Evolutionary conservation across 176 grass and related monocot genomes (phyloP), one percentile per base, ranked within the genome.

Genomic region (Ananas comosus): DNA sequence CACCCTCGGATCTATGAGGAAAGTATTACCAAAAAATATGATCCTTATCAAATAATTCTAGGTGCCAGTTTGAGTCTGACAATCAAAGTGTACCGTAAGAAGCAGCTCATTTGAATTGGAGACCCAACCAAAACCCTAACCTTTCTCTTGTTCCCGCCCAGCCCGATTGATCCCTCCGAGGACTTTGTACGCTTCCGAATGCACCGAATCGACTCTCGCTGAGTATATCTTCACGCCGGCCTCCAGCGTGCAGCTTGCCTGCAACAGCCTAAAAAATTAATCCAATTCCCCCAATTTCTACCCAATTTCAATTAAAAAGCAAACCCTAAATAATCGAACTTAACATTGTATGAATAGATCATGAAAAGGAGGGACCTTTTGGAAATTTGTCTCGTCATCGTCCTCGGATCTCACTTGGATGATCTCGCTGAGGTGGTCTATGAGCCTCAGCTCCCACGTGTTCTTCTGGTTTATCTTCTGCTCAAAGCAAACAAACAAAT

Each of bases 401-500:
- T 97, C 86, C 17, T 83, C 94, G 24, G 73, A 72, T 25, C 83
- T 86, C 10, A 33, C 94, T 65, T 80, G 69, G 53, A 97, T 85
- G 17, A 97, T 87, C 66, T 97, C 89, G 12, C 89, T 97, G 54
- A 97, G 72, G 67, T 97, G 94, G 50, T 97, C 94, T 27, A 97
- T 97, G 29, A 97, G 87, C 10, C 89, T 80, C 54, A 93, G 72
- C 69, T 93, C 94, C 94, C 94, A 97, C 27, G 94, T 97, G 58
- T 97, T 97, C 80, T 93, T 97, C 69, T 97, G 89, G 78, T 93
- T 97, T 23, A 97, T 93, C 75, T 97, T 97, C 94, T 97, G 84
- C 72, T 64, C 19, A 63, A 66, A 49, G 12, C 3, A 49, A 68
- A 61, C 48, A 54, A 69, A 61, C 19, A 66, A 21, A 51, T 61